Evolutionary conservation across 164 flowering plant species (phyloP), one percentile per base, ranked within the genome.

Genomic region (Akebia trifoliata): DNA sequence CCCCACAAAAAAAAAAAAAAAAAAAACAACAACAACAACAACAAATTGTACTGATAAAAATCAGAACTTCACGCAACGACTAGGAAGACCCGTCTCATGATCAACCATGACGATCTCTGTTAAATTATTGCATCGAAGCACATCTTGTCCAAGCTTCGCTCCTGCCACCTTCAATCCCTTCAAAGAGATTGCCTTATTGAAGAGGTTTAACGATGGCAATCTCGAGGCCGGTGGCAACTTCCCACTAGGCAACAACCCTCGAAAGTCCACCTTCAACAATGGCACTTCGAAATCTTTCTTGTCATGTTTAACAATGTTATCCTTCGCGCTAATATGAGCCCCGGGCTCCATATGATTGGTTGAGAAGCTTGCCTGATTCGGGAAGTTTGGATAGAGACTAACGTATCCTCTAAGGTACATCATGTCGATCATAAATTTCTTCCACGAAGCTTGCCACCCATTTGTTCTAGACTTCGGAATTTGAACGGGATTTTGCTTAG

Each of bases 371-470:
- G 76, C 71, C 59, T 93, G 99, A 56, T 80, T 69, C 1, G 99
- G 97, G 69, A 93, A 93, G 57, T 93, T 93, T 0, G 99, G 99
- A 51, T 93, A 93, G 8, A 93, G 77, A 36, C 81, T 81, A 0
- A 93, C 99, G 48, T 93, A 90, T 7, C 97, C 99, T 62, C 99
- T 72, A 0, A 93, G 72, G 72, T 93, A 93, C 99, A 93, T 93
- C 94, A 93, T 81, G 68, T 92, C 98, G 0, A 93, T 93, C 14
- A 93, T 67, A 64, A 90, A 93, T 72, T 93, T 93, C 72, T 93
- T 93, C 99, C 99, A 93, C 6, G 99, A 93, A 22, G 99, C 97
- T 65, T 90, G 95, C 99, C 99, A 93, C 0, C 99, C 97, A 36
- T 93, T 93, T 0, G 96, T 90, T 50, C 96, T 64, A 18, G 99